Base-by-base conservation (phyloP, 768 basidiomycete genomes). In the Pholiota molesta region DNA sequence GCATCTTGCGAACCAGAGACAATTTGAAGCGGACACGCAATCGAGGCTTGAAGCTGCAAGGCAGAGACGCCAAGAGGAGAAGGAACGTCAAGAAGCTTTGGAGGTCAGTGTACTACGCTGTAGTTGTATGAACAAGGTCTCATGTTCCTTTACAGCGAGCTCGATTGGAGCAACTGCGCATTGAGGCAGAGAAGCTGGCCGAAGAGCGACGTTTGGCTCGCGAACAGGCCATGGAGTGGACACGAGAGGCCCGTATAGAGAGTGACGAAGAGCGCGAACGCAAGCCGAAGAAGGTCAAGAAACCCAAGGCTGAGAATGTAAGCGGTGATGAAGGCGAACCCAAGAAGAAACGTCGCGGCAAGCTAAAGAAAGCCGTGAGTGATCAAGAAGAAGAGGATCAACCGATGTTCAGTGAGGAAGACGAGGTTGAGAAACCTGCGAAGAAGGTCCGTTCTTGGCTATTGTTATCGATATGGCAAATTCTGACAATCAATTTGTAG, bases 241-340 rank as follows among this genome's bases (percentile, higher is more conserved):
- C 87, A 19, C 75, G 84, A 45, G 86, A 90, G 60, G 83, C 85
- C 13, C 82, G 83, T 64, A 82, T 86, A 75, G 89, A 83, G 33
- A 88, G 90, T 68, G 90, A 92, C 42, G 94, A 95, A 62, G 94
- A 95, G 67, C 84, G 85, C 52, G 92, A 93, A 72, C 81, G 81
- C 54, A 85, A 81, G 64, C 75, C 79, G 5, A 86, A 85, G 69
- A 88, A 87, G 65, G 66, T 78, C 2, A 80, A 77, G 62, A 86
- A 79, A 71, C 81, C 83, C 64, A 81, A 85, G 67, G 81, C 80
- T 55, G 83, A 81, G 3, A 83, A 78, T 55, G 75, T 72, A 19
- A 82, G 83, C 55, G 84, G 84, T 9, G 86, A 88, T 64, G 87
- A 64, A 10, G 67, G 61, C 37, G 71, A 85, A 70, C 81, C 85